Evolutionary conservation across 1,284 basidiomycete genomes (phyloP), one percentile per base, ranked within the genome.

Genomic region (Dichomitus squalens): DNA sequence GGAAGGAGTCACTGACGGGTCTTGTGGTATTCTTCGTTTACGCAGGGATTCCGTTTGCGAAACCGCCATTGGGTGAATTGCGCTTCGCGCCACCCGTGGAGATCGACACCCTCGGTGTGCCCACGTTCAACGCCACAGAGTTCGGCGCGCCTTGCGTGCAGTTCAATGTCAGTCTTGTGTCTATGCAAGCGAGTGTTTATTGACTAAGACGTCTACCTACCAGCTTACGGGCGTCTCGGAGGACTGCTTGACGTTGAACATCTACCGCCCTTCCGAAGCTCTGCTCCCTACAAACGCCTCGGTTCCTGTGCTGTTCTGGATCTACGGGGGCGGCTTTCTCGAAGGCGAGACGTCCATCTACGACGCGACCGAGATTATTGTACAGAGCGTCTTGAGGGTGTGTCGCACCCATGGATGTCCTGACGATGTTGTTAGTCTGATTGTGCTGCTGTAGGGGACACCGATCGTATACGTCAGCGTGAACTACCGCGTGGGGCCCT

Each of bases 401-500:
- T 48, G 72, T 57, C 29, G n/a, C n/a, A n/a, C n/a, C n/a, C n/a
- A 4, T 63, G 66, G 4, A 65, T 12, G 7, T 4, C 4, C 21
- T 27, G 35, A 18, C 43, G 21, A 25, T 53, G 31, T 6, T 16
- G 31, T 34, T 23, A 9, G 7, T 12, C 18, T 47, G 8, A 35
- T 40, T n/a, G 1, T 31, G 5, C 21, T 20, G 12, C 11, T 41
- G 14, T 55, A 81, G 78, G 79, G 76, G 33, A 82, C 78, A 2
- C 81, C 81, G 14, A 64, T 86, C 33, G 73, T 86, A n/a, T 82
- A 82, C 49, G 83, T 86, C 38, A 81, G 76, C 54, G 38, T 85
- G 63, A 83, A 84, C 64, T 85, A 86, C 61, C 77, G 84, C 25
- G 62, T 81, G 2, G 79, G 79, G 0, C 78, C 79, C 4, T 71